phyloP scores from a whole-genome alignment of 2,329 filamentous ascomycete species.

The Penicillium olsonii region DNA sequence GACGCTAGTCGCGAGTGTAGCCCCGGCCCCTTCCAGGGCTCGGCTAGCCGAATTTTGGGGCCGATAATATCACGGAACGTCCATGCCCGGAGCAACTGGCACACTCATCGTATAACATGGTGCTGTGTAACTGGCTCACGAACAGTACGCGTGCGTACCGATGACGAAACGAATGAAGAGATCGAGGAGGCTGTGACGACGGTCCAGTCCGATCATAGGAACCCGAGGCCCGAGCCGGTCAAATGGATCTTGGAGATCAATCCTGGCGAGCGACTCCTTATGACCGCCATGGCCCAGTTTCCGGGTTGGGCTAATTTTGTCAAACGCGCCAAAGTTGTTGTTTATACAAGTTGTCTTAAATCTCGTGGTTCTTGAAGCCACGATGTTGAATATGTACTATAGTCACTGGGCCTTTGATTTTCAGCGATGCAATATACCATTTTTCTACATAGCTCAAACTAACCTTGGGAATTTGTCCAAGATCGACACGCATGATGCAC shows the following conservation, averaged over 20 bases:
- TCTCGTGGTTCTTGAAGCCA: neutral
- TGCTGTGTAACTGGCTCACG: neutral
- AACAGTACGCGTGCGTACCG: neutral
- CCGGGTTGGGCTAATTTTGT: slow-evolving; percentile 2
- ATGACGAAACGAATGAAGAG: neutral
- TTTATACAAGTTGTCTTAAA: slow-evolving; percentile 3
- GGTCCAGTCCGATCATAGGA: neutral
- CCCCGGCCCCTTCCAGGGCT: neutral
- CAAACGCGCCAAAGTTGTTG: neutral
- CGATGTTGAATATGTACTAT: neutral
- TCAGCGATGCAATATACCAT: too few relatives aligned
- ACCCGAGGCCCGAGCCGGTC: neutral
- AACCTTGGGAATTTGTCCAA: too few relatives aligned
- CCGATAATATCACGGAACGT: neutral
- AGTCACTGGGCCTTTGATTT: neutral
- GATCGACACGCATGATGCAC: too few relatives aligned
- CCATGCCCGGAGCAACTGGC: neutral
- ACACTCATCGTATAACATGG: slow-evolving; percentile 1
- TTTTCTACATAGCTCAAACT: too few relatives aligned
- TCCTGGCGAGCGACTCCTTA: neutral
- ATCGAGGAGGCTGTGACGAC: slow-evolving; percentile 1
- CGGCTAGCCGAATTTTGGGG: neutral
- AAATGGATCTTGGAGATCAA: slow-evolving; percentile 5
- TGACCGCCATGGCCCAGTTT: slow-evolving; percentile 1
- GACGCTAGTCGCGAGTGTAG: slow-evolving; percentile 1